Conservation (phyloP, 2,329 filamentous ascomycete genomes). For the Trichophyton simii region DNA sequence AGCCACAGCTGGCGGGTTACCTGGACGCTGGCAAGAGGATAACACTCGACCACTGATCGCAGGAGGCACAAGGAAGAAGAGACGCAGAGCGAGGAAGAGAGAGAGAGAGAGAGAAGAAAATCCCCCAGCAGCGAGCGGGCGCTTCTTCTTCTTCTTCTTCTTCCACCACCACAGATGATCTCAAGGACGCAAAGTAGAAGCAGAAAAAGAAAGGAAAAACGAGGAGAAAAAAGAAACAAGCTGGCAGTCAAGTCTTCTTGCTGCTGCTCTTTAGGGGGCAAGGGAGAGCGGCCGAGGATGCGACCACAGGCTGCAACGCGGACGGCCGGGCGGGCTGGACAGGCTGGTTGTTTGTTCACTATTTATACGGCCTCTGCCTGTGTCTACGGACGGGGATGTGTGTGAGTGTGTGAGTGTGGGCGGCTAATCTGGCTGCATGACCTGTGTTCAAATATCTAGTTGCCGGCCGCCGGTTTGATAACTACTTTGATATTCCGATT, state of each 20-base stretch:
- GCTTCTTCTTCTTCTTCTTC: too few relatives aligned
- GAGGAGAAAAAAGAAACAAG: background rate
- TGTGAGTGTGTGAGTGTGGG: too few relatives aligned
- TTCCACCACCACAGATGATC: background rate
- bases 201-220: background rate
- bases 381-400: too few relatives aligned
- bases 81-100: background rate
- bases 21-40: background rate
- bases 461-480: too few relatives aligned
- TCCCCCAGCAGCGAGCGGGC: background rate
- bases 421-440: too few relatives aligned
- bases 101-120: background rate
- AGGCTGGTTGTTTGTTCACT: background rate
- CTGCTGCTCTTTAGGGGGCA: background rate
- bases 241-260: background rate
- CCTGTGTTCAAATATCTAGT: too few relatives aligned
- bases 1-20: too few relatives aligned
- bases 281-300: conserved; percentile 1
- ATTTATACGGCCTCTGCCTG: background rate
- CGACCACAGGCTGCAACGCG: conserved; percentile 1
- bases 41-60: background rate
- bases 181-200: background rate
- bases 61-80: background rate
- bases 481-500: too few relatives aligned
- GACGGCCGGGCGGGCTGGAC: background rate